These are phyloP conservation scores for Brassica rapa DNA, from an alignment of 345 rosid species.

Conservation along the genomic window DNA sequence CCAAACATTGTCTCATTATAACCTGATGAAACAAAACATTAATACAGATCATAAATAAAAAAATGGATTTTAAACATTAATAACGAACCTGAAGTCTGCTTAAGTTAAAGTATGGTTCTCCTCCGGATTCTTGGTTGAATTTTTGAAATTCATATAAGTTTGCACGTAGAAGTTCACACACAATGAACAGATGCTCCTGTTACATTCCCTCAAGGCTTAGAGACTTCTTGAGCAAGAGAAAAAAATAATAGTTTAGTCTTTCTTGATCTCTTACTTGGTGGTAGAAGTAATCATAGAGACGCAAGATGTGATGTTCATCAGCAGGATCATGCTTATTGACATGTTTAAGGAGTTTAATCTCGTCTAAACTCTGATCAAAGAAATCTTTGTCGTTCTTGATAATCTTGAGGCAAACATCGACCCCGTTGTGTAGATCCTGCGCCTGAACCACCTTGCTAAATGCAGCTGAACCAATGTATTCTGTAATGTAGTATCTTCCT, in stretches of 20 bases:
- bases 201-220: background rate
- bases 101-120: constrained; percentile 69
- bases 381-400: constrained; percentile 97
- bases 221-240: background rate
- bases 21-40: constrained; percentile 44
- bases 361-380: constrained; percentile 97
- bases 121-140: constrained; percentile 81
- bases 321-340: constrained; percentile 88
- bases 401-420: constrained; percentile 89
- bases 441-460: constrained; percentile 96
- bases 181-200: constrained; percentile 96
- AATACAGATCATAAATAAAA: background rate
- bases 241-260: background rate
- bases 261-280: constrained; percentile 55
- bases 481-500: constrained; percentile 85
- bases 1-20: constrained; percentile 88
- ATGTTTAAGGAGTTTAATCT: constrained; percentile 86
- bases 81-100: constrained; percentile 79
- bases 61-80: background rate
- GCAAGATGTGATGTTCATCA: constrained; percentile 78
- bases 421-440: constrained; percentile 68
- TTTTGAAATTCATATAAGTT: constrained; percentile 92
- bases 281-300: constrained; percentile 95
- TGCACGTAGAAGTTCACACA: constrained; percentile 86
- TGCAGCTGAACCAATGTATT: constrained; percentile 94